Percentiles rank a stretch among this genome's conserved stretches.
Evolutionary conservation across 257 asterid species (phyloP).

Genomic region (Knoxia roxburghii): DNA sequence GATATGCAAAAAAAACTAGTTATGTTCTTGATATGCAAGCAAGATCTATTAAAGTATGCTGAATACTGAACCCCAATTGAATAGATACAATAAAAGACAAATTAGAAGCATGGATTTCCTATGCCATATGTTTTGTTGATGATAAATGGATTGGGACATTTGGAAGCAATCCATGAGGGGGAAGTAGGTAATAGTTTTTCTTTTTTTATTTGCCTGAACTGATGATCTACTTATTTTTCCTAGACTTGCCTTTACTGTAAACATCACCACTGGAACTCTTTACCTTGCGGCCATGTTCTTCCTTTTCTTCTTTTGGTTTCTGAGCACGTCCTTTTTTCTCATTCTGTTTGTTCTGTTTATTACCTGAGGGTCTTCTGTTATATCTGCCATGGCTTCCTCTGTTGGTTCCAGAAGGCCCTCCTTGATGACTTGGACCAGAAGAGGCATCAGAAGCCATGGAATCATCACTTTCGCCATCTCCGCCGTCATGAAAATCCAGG

Average conservation of each 20-base stretch:
- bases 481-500: slow-evolving; percentile 8
- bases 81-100: not conserved
- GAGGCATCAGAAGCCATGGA: slow-evolving; percentile 97
- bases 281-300: slow-evolving; percentile 39
- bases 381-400: slow-evolving; percentile 13
- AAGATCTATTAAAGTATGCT: slow-evolving; percentile 1
- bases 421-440: slow-evolving; percentile 69
- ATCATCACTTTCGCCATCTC: slow-evolving; percentile 61
- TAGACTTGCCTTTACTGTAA: slow-evolving; percentile 20
- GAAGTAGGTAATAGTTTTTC: slow-evolving; percentile 2
- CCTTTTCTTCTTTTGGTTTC: slow-evolving; percentile 37
- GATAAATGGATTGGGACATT: not conserved
- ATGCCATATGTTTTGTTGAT: not conserved
- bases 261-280: slow-evolving; percentile 26
- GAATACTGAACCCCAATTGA: slow-evolving; percentile 6
- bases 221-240: slow-evolving; percentile 18
- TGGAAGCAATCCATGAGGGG: slow-evolving; percentile 7
- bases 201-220: not conserved
- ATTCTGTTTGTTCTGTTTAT: slow-evolving; percentile 39
- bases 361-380: slow-evolving; percentile 28
- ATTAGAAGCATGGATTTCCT: slow-evolving; percentile 7
- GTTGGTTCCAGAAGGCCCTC: slow-evolving; percentile 12
- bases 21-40: slow-evolving; percentile 14
- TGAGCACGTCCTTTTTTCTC: slow-evolving; percentile 11
- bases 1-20: not conserved